Base-by-base conservation (phyloP, 495 filamentous ascomycete species). In the Melanomma pulvis-pyrius region DNA sequence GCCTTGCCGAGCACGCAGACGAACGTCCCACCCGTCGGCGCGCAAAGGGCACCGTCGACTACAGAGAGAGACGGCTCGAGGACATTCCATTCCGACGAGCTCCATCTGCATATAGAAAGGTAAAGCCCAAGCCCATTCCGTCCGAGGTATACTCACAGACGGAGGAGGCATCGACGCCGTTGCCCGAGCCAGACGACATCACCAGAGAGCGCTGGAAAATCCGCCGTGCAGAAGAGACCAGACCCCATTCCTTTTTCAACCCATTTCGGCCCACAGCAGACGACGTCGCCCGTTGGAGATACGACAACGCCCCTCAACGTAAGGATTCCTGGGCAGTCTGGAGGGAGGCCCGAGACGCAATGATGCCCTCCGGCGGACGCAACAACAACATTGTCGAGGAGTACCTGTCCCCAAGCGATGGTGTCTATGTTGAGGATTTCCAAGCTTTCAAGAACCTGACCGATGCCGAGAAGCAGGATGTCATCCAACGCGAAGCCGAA, bases 321-420 rank as follows among this genome's bases (percentile, higher is more conserved):
- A 15, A 15, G 25, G 11, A 29, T 17, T 49, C 49, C 46, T n/a
- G 29, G 34, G n/a, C 41, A 57, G 34, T 19, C 15, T 51, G 19
- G 7, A 22, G 22, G 22, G 7, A 17, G 8, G n/a, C 39, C 9
- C 39, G n/a, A 15, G n/a, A 11, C 17, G 5, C 39, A 44, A 44
- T 11, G 17, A 44, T 44, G 39, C 8, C 39, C 9, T 54, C 22
- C 25, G 26, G 19, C n/a, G 25, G 28, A n/a, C 17, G 8, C 48
- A 50, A 50, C 21, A 69, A 67, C 53, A 59, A 67, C 13, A 82
- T 92, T 57, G 89, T 93, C 44, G 84, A 92, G 77, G 89, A 92
- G 70, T 91, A 68, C 34, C 21, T 64, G 19, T 56, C 62, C 15
- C 67, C 66, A n/a, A 49, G 51, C n/a, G 52, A 36, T 26, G 12